Evolutionary conservation across 345 rosid species (phyloP).

Genomic region (Rhizophora mangle): DNA sequence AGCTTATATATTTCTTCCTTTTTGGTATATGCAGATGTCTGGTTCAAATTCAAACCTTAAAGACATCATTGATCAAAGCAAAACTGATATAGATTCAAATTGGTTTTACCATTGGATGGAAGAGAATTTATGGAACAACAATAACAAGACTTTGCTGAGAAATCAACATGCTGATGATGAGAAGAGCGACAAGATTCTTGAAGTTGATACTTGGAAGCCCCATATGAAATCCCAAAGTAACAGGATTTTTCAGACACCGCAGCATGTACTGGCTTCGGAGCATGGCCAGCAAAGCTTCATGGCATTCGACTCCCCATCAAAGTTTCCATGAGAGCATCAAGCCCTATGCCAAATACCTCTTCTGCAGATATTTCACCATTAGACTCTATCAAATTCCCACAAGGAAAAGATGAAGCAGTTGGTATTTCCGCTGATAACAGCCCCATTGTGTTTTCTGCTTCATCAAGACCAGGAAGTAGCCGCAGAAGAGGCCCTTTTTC

Average conservation of each 20-base stretch:
- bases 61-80: constrained; percentile 33
- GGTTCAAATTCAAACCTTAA: constrained; percentile 45
- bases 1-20: background rate
- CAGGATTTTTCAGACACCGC: constrained; percentile 26
- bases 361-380: constrained; percentile 11
- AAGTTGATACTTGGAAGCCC: constrained; percentile 79
- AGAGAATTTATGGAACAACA: constrained; percentile 45
- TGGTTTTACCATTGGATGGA: constrained; percentile 88
- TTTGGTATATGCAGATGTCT: constrained; percentile 43
- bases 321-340: constrained; percentile 14
- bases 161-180: constrained; percentile 25
- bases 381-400: constrained; percentile 15
- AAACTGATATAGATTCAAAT: constrained; percentile 42
- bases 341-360: constrained; percentile 6
- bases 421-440: constrained; percentile 14
- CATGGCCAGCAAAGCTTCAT: constrained; percentile 5
- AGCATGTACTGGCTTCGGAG: constrained; percentile 17
- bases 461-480: constrained; percentile 28
- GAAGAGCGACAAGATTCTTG: constrained; percentile 34
- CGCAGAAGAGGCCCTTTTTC: constrained; percentile 23
- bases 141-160: constrained; percentile 23
- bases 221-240: constrained; percentile 36
- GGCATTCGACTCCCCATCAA: constrained; percentile 20
- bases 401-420: constrained; percentile 18
- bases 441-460: constrained; percentile 16